Evolutionary conservation across 306 rosid species (phyloP).

Genomic region (Cucumis melo): DNA sequence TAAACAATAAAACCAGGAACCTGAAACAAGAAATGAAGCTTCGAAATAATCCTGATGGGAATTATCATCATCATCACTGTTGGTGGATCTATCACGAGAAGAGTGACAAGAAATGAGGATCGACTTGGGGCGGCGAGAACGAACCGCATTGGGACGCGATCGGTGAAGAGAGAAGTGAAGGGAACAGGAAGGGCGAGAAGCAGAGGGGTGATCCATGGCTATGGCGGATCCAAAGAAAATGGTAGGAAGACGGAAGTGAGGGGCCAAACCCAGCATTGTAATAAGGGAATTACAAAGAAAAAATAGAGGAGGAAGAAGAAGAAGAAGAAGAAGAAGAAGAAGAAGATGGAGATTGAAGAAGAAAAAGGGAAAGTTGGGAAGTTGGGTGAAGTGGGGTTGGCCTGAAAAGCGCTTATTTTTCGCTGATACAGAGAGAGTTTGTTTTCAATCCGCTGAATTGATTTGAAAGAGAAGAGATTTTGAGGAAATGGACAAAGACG

Average conservation of each 20-base stretch:
- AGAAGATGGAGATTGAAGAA: not conserved
- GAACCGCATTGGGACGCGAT: constrained; percentile 13
- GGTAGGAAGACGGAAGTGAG: constrained; percentile 16
- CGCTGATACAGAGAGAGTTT: not conserved
- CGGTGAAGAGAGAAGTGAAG: constrained; percentile 14
- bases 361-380: not conserved
- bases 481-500: not conserved
- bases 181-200: constrained; percentile 20
- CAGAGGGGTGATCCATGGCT: constrained; percentile 31
- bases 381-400: not conserved
- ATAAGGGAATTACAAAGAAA: not conserved
- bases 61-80: constrained; percentile 29
- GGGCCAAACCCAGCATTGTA: constrained; percentile 20
- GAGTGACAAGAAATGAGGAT: constrained; percentile 44
- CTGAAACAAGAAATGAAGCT: constrained; percentile 88
- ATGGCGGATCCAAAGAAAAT: constrained; percentile 17
- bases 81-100: constrained; percentile 35
- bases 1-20: constrained; percentile 11
- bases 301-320: not conserved
- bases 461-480: not conserved
- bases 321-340: not conserved
- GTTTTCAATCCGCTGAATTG: constrained; percentile 1
- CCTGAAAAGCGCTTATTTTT: not conserved
- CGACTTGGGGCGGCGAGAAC: constrained; percentile 24
- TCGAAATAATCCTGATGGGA: constrained; percentile 41